Base-by-base conservation (phyloP, 768 basidiomycete genomes). In the Coprinopsis strossmayeri region DNA sequence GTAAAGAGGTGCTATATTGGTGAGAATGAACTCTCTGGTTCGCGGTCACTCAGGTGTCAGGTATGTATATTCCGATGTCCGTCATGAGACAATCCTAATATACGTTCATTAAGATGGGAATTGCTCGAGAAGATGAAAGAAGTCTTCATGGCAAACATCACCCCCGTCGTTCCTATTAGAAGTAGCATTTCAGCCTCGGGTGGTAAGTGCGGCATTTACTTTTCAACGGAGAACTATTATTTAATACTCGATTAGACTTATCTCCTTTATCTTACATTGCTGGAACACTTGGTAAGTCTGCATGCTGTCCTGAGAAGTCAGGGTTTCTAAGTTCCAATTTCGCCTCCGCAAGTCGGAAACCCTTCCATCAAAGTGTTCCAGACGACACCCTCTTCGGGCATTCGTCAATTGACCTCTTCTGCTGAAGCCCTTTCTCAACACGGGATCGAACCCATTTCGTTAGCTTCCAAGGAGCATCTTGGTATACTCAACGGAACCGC, bases 21-120 rank as follows among this genome's bases (percentile, higher is more conserved):
- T 91, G 53, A 80, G 88, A 53, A 82, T 85, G 76, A 91, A 91
- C 62, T 87, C 85, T 0, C 76, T 91, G 44, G 81, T 87, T 56
- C 80, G 87, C 34, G 87, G 85, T 0, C 87, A 90, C 63, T 88
- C 86, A 21, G 87, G 83, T 34, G 77, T 89, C n/a, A 76, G 84
- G 63, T 71, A 12, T 46, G 65, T 53, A 17, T 20, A 18, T 12
- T 27, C n/a, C 9, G 21, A 28, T 11, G 45, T 32, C 9, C 30
- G 13, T n/a, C 44, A 46, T 13, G 21, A 3, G 24, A 1, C 13
- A 7, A 27, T 38, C 3, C 38, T 24, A 15, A 39, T 28, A 18
- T 39, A 30, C 35, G 34, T 45, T 27, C 39, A 15, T 32, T 32
- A 32, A 73, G 77, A 53, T 84, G 83, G 83, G 78, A 81, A 55